A percentile compares a stretch with the other conserved stretches of the same genome.
phyloP scores from a whole-genome alignment of 225 moss, liverwort and hornwort genomes.

The Bryoerythrophyllum caledonicum region DNA sequence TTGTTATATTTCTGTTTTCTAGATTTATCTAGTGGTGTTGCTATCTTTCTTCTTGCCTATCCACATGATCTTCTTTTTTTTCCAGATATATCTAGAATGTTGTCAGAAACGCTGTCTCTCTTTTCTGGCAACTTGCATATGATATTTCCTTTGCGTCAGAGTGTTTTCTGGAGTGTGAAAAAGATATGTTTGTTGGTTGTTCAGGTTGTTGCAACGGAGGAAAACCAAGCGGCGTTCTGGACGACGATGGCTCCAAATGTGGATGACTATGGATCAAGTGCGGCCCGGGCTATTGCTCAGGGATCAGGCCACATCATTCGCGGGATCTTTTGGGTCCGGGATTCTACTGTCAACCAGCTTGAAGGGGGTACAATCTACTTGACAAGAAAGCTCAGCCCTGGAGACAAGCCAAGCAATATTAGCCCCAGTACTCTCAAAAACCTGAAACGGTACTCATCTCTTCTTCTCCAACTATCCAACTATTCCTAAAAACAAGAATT shows the following conservation, averaged over 20 bases:
- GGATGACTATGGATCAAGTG: constrained; percentile 78
- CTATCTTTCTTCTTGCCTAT: no score
- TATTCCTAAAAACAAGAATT: no score
- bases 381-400: constrained; percentile 49
- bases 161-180: background rate
- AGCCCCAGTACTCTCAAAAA: constrained; percentile 61
- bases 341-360: constrained; percentile 52
- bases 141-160: no score
- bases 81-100: no score
- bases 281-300: constrained; percentile 70
- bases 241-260: constrained; percentile 92
- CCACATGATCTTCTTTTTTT: no score
- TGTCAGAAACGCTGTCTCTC: no score
- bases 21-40: no score
- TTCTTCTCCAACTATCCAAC: background rate
- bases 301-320: constrained; percentile 86
- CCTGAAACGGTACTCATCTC: constrained; percentile 47
- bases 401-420: constrained; percentile 53
- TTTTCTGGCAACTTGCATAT: no score
- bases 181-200: background rate
- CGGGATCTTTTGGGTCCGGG: constrained; percentile 83
- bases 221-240: constrained; percentile 75
- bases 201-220: constrained; percentile 47
- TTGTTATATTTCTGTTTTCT: no score
- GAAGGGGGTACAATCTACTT: constrained; percentile 60